Evolutionary conservation across 441 rosid species (phyloP).

Genomic region (Syzygium syzygioides): DNA sequence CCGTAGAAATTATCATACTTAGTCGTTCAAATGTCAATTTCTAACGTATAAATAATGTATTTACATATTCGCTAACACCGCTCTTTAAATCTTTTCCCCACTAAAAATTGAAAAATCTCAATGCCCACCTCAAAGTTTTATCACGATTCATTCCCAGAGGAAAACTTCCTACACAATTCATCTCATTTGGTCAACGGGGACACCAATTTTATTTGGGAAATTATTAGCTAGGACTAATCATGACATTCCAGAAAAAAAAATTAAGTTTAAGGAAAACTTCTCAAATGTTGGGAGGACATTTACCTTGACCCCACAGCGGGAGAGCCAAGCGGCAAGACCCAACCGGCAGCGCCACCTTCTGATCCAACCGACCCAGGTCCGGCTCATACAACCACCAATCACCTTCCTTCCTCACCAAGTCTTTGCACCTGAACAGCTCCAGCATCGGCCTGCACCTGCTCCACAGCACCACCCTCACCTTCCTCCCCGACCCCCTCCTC

Average conservation of each 20-base stretch:
- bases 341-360: slow-evolving; percentile 63
- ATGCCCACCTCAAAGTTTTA: neutral
- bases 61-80: neutral
- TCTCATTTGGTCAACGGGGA: neutral
- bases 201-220: neutral
- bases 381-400: slow-evolving; percentile 85
- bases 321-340: slow-evolving; percentile 80
- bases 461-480: slow-evolving; percentile 59
- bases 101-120: neutral
- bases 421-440: slow-evolving; percentile 79
- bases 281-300: neutral
- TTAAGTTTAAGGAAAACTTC: neutral
- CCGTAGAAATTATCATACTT: neutral
- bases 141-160: neutral
- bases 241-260: neutral
- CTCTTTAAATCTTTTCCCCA: neutral
- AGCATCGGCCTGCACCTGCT: slow-evolving; percentile 86
- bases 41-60: neutral
- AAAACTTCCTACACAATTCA: neutral
- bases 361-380: slow-evolving; percentile 50
- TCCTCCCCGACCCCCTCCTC: slow-evolving; percentile 49
- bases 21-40: neutral
- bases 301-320: slow-evolving; percentile 79
- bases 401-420: slow-evolving; percentile 56
- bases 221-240: neutral